Percentiles rank a stretch among this genome's conserved stretches.
These are phyloP conservation scores for Chlamydomonas sphaeroides DNA, from an alignment of 139 green algal genomes.

Conservation along the genomic window DNA sequence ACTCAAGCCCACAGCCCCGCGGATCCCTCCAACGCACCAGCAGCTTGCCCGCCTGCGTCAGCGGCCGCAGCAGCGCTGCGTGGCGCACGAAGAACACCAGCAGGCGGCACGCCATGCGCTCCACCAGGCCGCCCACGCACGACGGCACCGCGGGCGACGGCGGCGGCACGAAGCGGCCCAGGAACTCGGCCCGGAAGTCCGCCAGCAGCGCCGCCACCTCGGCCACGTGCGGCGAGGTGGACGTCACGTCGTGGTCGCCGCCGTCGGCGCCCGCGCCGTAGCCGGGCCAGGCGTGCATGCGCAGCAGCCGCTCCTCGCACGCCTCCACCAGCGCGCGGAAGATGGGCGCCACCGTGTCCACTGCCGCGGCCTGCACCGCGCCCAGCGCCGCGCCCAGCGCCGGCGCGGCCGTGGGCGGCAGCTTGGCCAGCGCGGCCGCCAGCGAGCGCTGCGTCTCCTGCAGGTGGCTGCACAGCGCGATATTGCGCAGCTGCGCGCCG, in stretches of 20 bases:
- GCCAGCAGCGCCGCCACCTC: conserved; percentile 68
- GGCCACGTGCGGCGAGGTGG: conserved; percentile 76
- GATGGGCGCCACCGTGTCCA: conserved; percentile 75
- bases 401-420: conserved; percentile 49
- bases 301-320: conserved; percentile 42
- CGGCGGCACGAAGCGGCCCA: conserved; percentile 66
- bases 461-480: conserved; percentile 80
- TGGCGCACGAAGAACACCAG: conserved; percentile 93
- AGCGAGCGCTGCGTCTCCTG: conserved; percentile 82
- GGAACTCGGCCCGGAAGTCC: conserved; percentile 74
- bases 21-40: background rate
- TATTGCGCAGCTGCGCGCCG: conserved; percentile 83
- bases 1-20: too few species aligned
- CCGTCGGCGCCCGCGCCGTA: background rate
- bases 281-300: conserved; percentile 36
- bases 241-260: conserved; percentile 35
- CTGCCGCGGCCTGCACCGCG: conserved; percentile 38
- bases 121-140: conserved; percentile 66
- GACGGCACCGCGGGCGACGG: conserved; percentile 60
- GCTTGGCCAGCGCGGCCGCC: conserved; percentile 19
- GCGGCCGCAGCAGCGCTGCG: conserved; percentile 82
- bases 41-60: conserved; percentile 66
- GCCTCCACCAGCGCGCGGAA: conserved; percentile 65
- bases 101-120: conserved; percentile 83
- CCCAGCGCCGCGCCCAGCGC: conserved; percentile 60